A percentile compares a stretch with the other conserved stretches of the same genome.
phyloP scores from a whole-genome alignment of 1,284 basidiomycete species.

The Rhodotorula sp. region DNA sequence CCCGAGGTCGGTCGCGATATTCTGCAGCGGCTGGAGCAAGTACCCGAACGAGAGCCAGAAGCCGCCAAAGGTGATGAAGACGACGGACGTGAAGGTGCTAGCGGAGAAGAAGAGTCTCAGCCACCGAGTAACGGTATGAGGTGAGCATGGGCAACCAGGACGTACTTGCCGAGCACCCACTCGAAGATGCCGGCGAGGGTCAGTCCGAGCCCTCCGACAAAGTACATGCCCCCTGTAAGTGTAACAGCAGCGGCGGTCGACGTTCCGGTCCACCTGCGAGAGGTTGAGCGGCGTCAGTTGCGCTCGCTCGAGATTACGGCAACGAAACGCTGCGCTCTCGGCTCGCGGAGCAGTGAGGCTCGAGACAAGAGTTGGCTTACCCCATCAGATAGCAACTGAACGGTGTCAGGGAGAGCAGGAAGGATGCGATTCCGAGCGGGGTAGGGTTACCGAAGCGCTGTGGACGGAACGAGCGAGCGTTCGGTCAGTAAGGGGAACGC shows the following conservation, averaged over 20 bases:
- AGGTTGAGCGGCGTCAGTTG: neutral
- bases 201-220: constrained; percentile 32
- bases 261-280: constrained; percentile 19
- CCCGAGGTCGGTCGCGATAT: constrained; percentile 21
- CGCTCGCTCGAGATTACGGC: neutral
- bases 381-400: constrained; percentile 31
- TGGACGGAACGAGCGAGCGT: constrained; percentile 8
- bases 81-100: constrained; percentile 41
- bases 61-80: constrained; percentile 41
- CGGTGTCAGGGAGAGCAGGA: constrained; percentile 37
- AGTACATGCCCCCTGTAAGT: constrained; percentile 26
- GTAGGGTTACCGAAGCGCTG: constrained; percentile 44
- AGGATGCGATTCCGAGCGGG: constrained; percentile 36
- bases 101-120: neutral
- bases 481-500: constrained; percentile 1
- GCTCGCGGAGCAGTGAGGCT: too few species aligned
- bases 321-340: too few species aligned
- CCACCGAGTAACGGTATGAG: neutral
- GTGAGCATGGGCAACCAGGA: neutral
- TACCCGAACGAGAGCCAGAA: constrained; percentile 38
- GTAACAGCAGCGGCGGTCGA: constrained; percentile 15
- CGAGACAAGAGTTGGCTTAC: neutral
- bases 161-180: constrained; percentile 31
- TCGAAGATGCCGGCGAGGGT: constrained; percentile 35
- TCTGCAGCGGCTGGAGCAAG: constrained; percentile 25